Conservation (phyloP, 2,329 filamentous ascomycete genomes). For the Dryadomyces quercus-mongolicae region DNA sequence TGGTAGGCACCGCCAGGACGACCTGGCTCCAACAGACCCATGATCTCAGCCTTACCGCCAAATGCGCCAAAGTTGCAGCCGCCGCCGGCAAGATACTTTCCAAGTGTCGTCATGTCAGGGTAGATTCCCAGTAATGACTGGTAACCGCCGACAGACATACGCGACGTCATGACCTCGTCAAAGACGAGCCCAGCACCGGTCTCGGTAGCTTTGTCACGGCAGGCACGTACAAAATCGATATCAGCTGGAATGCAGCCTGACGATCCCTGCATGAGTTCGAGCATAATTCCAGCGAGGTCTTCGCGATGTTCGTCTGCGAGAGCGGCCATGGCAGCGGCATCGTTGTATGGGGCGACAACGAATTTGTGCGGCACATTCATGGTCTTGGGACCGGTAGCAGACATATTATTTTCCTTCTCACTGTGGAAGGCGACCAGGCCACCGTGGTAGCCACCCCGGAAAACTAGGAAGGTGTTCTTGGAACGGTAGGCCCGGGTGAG, state of each 20-base stretch:
- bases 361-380: constrained; percentile 30
- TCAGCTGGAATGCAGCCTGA: constrained; percentile 42
- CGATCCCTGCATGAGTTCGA: constrained; percentile 54
- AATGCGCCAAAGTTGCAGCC: constrained; percentile 44
- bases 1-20: constrained; percentile 31
- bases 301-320: constrained; percentile 21
- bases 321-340: constrained; percentile 33
- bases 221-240: constrained; percentile 36
- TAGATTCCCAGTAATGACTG: constrained; percentile 39
- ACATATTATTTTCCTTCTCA: constrained; percentile 21
- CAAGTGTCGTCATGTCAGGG: constrained; percentile 39
- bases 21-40: constrained; percentile 58
- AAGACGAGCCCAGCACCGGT: constrained; percentile 48
- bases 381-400: constrained; percentile 3
- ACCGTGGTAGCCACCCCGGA: constrained; percentile 38
- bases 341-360: constrained; percentile 49
- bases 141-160: constrained; percentile 44
- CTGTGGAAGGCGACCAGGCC: constrained; percentile 28
- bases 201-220: constrained; percentile 33
- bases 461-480: constrained; percentile 37
- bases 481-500: constrained; percentile 32
- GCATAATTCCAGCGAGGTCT: constrained; percentile 46
- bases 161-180: constrained; percentile 60
- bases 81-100: constrained; percentile 48
- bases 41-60: constrained; percentile 49